Conservation (phyloP, 129 eudicot species). For the Smallanthus sonchifolius region DNA sequence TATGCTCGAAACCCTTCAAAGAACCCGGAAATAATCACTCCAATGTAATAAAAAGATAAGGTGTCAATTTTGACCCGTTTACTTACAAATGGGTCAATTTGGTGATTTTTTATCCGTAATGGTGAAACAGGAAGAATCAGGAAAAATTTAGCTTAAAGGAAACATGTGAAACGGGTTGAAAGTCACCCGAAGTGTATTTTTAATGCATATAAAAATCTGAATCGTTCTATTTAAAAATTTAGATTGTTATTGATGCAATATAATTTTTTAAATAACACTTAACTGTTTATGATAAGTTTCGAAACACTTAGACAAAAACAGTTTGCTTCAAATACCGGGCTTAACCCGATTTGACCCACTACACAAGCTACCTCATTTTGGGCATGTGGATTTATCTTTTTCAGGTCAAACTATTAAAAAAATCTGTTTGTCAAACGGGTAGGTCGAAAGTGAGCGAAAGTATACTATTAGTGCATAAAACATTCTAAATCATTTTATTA, state of each 20-base stretch:
- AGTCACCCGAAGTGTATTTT: background rate
- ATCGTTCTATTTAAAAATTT: background rate
- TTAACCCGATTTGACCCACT: background rate
- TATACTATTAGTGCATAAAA: background rate
- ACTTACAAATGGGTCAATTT: background rate
- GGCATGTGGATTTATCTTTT: too few species aligned
- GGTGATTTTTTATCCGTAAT: background rate
- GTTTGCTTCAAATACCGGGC: background rate
- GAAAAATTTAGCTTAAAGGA: background rate
- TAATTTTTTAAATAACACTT: background rate
- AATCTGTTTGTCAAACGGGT: too few species aligned
- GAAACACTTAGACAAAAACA: background rate
- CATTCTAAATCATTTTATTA: background rate
- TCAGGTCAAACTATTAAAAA: too few species aligned
- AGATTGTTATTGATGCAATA: background rate
- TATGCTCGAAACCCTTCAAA: slow-evolving; percentile 78
- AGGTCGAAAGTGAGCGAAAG: background rate
- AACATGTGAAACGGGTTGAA: background rate
- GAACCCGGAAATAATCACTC: background rate
- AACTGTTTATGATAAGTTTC: background rate
- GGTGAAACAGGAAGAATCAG: background rate
- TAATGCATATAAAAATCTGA: background rate
- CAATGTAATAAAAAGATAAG: background rate
- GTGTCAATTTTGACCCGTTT: background rate
- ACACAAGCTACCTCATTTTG: background rate